Evolutionary conservation across 106 monocot genomes (phyloP), one percentile per base, ranked within the genome.

Genomic region (Agapanthus africanus): DNA sequence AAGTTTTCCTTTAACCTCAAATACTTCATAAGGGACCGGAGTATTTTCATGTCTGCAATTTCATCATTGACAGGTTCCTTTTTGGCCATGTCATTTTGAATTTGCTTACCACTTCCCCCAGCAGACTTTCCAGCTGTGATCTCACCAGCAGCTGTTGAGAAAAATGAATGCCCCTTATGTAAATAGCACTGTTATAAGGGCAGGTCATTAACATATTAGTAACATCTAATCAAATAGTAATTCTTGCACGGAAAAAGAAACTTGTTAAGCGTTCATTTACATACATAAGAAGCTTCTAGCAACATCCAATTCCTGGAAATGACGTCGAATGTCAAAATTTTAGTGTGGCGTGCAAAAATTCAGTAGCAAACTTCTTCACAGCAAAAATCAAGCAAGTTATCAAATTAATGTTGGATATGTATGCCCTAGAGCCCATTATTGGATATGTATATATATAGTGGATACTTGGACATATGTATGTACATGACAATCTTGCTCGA

Each of bases 1-100:
- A 68, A 40, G 72, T 81, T 91, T 54, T 95, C 95, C 38, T 83
- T 85, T 51, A 82, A 56, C 84, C 90, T 86, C 67, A 95, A 78
- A 40, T 91, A 80, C 67, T 88, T 95, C 13, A 60, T 73, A 57
- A 95, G 86, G 59, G 74, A 80, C 28, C 71, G 72, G 36, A 95
- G 70, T 2, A 95, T 91, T 28, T 66, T 75, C 10, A 71, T 69
- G 34, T 95, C 95, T 22, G 91, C 81, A 60, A 86, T 79, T 56
- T 88, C 66, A 27, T 85, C 79, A 26, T 94, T 85, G 22, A 38
- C 19, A 36, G 76, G 61, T 51, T 74, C 66, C 42, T 84, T 80
- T 28, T 70, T 44, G 8, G 13, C 21, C 0, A 38, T 26, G 13
- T 72, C 73, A 69, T 75, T 80, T 61, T 74, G 52, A n/a, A 56